phyloP scores from a whole-genome alignment of 805 yeast genomes.

The Wickerhamomyces strasburgensis region DNA sequence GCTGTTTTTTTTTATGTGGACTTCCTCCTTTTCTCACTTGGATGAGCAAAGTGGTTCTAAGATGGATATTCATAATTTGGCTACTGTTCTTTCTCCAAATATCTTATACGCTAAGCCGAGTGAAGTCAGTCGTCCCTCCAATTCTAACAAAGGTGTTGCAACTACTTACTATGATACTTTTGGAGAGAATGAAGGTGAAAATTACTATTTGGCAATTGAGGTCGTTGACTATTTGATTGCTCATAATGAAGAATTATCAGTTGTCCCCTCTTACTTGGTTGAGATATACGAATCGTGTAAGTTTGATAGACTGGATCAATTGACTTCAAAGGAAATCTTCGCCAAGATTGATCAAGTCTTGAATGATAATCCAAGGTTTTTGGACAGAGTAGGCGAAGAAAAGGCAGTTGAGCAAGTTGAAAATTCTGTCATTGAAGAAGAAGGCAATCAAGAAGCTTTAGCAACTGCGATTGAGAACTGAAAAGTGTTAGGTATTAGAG shows the following conservation, averaged over 20 bases:
- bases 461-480: conserved; percentile 1
- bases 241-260: conserved; percentile 70
- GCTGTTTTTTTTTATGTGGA: conserved; percentile 86
- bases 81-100: conserved; percentile 94
- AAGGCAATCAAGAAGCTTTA: background rate
- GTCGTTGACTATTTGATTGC: conserved; percentile 81
- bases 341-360: conserved; percentile 28
- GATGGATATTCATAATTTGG: conserved; percentile 93
- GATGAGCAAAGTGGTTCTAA: conserved; percentile 90
- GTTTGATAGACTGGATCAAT: conserved; percentile 16
- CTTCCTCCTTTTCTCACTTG: conserved; percentile 88
- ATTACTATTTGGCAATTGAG: conserved; percentile 85
- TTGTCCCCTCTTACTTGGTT: conserved; percentile 60
- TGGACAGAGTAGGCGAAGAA: conserved; percentile 16
- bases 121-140: conserved; percentile 25
- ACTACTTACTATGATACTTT: conserved; percentile 33
- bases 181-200: conserved; percentile 51
- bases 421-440: conserved; percentile 16
- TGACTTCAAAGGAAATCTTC: conserved; percentile 37
- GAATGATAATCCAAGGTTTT: conserved; percentile 22
- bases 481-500: background rate
- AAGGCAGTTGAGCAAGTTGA: conserved; percentile 7
- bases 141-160: conserved; percentile 22
- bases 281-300: conserved; percentile 20
- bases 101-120: conserved; percentile 58